Evolutionary conservation across 106 monocot genomes (phyloP).

Genomic region (Dendrobium chrysotoxum): DNA sequence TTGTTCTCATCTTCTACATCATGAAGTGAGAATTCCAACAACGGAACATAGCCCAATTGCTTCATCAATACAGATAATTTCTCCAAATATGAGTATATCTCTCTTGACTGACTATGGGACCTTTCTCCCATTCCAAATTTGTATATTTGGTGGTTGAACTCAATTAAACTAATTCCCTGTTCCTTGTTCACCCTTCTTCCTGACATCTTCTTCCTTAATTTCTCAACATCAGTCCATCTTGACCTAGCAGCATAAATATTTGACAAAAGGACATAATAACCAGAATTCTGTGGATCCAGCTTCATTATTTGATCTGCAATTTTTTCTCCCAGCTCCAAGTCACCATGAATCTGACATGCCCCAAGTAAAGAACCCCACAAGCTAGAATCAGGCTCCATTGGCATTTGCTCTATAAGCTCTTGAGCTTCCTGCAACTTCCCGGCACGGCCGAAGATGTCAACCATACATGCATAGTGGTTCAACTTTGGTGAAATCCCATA

Average conservation of each 20-base stretch:
- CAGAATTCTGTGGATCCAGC: conserved; percentile 27
- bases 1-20: conserved; percentile 63
- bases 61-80: conserved; percentile 27
- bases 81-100: conserved; percentile 36
- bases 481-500: conserved; percentile 31
- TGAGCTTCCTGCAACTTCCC: conserved; percentile 50
- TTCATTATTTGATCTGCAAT: conserved; percentile 41
- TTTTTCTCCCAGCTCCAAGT: conserved; percentile 42
- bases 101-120: conserved; percentile 35
- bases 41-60: conserved; percentile 48
- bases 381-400: conserved; percentile 38
- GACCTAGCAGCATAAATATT: conserved; percentile 63
- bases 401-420: conserved; percentile 41
- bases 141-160: conserved; percentile 32
- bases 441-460: conserved; percentile 61
- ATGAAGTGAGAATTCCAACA: conserved; percentile 46
- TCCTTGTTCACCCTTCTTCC: conserved; percentile 35
- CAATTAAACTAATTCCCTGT: conserved; percentile 53
- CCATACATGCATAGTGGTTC: conserved; percentile 55
- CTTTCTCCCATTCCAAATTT: conserved; percentile 47
- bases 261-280: conserved; percentile 66
- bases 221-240: conserved; percentile 67
- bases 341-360: conserved; percentile 41
- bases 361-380: conserved; percentile 58
- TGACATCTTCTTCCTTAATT: conserved; percentile 42